Base-by-base conservation (phyloP, 2,329 filamentous ascomycete species). In the Penicillium sclerotiorum region DNA sequence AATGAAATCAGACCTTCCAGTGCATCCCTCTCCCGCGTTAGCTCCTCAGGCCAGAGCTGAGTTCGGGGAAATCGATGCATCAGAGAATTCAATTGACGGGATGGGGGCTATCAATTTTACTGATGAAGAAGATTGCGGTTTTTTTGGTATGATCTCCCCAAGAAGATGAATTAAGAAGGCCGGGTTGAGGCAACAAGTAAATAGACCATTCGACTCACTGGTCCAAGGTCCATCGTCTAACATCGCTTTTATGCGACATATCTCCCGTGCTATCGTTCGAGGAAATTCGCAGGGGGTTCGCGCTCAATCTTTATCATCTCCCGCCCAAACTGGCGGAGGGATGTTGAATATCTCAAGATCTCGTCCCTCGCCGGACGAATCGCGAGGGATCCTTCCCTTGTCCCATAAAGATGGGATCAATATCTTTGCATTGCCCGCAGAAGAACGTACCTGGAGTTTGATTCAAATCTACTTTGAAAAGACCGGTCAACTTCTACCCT, bases 81-180 rank as follows among this genome's bases (percentile, higher is more conserved):
- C 51, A 21, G 60, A 62, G 36, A 62, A 66, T 50, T 57, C 64
- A 15, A 55, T 69, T 9, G 70, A 72, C 57, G 69, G 62, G 15
- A 74, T 71, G 63, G 67, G 63, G 7, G 63, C 64, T n/a, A 66
- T 66, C 21, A 64, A 58, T 1, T 71, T 73, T 27, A 63, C 68
- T 0, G 62, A 72, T 35, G 71, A 73, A 47, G 63, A 68, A 37
- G 66, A 70, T 21, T 66, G 60, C 8, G 67, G 63, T 8, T 71
- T 66, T 45, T 70, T 71, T 38, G 72, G 70, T 63, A 52, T 18
- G 28, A 22, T 15, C n/a, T 20, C 23, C n/a, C 11, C 18, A n/a
- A 18, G 27, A 35, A 20, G 2, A 27, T 18, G 21, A 22, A 12
- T 15, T 45, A 18, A 21, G 21, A 22, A 15, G 8, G 20, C n/a